Evolutionary conservation across 1,284 basidiomycete species (phyloP), one percentile per base, ranked within the genome.

Genomic region (Ceratobasidium sp.): DNA sequence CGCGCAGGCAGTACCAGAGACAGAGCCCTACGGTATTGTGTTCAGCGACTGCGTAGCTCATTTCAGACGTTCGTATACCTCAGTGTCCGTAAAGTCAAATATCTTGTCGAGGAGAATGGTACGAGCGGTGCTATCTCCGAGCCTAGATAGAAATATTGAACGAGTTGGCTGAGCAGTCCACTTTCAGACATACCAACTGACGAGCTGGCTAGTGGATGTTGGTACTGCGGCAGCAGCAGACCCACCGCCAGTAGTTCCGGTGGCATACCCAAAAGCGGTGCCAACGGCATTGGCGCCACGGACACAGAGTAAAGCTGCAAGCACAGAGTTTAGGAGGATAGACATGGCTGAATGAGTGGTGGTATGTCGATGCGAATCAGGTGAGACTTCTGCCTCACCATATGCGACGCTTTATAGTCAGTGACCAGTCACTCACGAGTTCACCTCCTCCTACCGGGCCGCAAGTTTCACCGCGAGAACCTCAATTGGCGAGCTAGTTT

Each of bases 201-300:
- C 70, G 17, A 80, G 72, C 70, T 80, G 73, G 20, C 75, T 72
- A 20, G 75, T 69, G 35, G 76, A 77, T 1, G 75, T 73, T 13
- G 79, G 79, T 42, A 75, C 74, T 3, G 75, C 72, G 0, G 76
- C 73, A 1, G 76, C 70, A n/a, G 76, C 75, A 38, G 69, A 75
- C 8, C 79, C 78, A 31, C 78, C 79, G 10, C 79, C 79, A 7
- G 77, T 78, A 22, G 77, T 78, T 1, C 73, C 76, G 25, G 73
- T 57, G 10, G 71, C 76, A 22, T 74, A 72, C 27, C 76, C 76
- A 20, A 74, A 73, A 0, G 78, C 74, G 13, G 77, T 75, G 20
- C 76, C 76, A 12, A 74, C 72, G 25, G 68, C 68, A 25, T 40
- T 31, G 17, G 47, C 68, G 10, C 50, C 68, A n/a, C 27, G 68